phyloP scores from a whole-genome alignment of 225 moss, liverwort and hornwort species.

The Antitrichia curtipendula region DNA sequence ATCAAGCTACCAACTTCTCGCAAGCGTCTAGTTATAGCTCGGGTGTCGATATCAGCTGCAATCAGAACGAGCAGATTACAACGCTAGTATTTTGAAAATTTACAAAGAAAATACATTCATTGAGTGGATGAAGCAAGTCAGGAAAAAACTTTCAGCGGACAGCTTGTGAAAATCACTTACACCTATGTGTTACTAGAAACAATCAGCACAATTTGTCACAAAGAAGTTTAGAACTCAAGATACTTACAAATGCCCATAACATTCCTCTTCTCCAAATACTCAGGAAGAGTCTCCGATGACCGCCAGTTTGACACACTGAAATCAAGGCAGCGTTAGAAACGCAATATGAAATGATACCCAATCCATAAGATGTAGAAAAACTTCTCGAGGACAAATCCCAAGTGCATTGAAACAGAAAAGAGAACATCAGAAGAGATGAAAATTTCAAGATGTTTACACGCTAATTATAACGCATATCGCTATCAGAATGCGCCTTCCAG shows the following conservation, averaged over 20 bases:
- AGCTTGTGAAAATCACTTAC: neutral
- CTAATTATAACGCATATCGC: neutral
- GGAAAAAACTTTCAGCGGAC: neutral
- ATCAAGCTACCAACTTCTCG: conserved; percentile 86
- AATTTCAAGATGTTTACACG: neutral
- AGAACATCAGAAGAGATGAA: neutral
- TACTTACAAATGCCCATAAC: conserved; percentile 92
- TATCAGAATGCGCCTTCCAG: neutral
- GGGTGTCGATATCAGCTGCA: conserved; percentile 89
- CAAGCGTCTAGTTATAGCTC: conserved; percentile 83
- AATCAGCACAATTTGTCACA: neutral
- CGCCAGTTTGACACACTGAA: conserved; percentile 77
- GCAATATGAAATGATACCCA: neutral
- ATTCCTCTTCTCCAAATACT: conserved; percentile 72
- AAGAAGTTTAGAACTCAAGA: neutral
- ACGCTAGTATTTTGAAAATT: neutral
- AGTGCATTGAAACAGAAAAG: neutral
- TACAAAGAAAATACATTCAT: neutral
- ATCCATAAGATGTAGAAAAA: neutral
- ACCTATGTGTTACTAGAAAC: neutral
- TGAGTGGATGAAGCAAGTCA: neutral
- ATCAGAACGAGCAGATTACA: neutral
- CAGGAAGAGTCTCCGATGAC: conserved; percentile 57
- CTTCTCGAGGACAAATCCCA: neutral
- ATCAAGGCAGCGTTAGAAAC: neutral